Evolutionary conservation across 2,329 filamentous ascomycete genomes (phyloP), one percentile per base, ranked within the genome.

Genomic region (Macrophomina pseudophaseolina): DNA sequence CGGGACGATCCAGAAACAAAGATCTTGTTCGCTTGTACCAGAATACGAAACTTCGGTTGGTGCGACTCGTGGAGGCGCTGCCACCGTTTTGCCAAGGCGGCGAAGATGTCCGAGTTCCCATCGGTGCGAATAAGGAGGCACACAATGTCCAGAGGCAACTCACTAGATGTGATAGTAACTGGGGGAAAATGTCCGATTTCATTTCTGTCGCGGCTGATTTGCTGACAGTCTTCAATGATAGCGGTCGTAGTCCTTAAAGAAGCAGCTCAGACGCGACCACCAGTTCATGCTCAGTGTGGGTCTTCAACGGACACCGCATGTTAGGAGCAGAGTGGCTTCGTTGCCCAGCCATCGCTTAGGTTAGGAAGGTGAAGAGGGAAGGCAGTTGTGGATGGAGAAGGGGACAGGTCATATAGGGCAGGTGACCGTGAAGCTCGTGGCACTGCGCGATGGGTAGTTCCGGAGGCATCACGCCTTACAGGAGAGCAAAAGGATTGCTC

Each of bases 31-130:
- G 44, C 58, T 62, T 62, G 32, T n/a, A 49, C 38, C 58, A 49
- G 58, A 49, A 62, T 62, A 62, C 58, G 58, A 62, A 62, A 8
- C n/a, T 49, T 49, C 44, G 40, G 8, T 30, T 49, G n/a, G 14
- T 23, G 58, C 58, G 58, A 62, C 32, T 62, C 58, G 49, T 49
- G 35, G n/a, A 38, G 42, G n/a, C n/a, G 38, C 12, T 35, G 58
- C 42, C 58, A 51, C 35, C 40, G 33, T n/a, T 7, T 16, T 62
- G 58, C 58, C 58, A 62, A 62, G 58, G 42, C 56, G 56, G 30
- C 30, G 42, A 32, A 30, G 35, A 9, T 30, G n/a, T 18, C 30
- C 42, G n/a, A 14, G 40, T 23, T 60, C n/a, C 40, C 16, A 18
- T 51, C 18, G n/a, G 42, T n/a, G 58, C 33, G 44, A 51, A 28